Evolutionary conservation across 228 moss, liverwort and hornwort genomes (phyloP), one percentile per base, ranked within the genome.

Genomic region (Sphagnum fallax): DNA sequence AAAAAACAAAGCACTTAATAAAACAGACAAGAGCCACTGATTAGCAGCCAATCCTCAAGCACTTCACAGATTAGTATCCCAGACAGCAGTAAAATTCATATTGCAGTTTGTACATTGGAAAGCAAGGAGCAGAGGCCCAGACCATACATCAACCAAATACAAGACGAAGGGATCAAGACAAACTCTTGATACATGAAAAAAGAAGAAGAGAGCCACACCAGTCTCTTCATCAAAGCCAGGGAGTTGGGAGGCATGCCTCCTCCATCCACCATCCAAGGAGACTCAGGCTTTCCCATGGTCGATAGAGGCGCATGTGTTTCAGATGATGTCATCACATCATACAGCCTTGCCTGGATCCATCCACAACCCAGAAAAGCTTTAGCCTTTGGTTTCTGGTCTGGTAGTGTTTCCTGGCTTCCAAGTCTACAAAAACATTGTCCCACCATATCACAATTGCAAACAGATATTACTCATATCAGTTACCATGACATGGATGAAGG

Each of bases 181-280:
- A 32, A 32, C 32, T 32, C 32, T 32, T 32, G 32, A 32, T 32
- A 32, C 32, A 32, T 32, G 32, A 3, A 32, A 32, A 32, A 32
- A 32, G n/a, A 32, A 32, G 2, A 32, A 3, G 32, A 32, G 32
- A 32, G 32, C 32, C 32, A 66, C 68, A 98, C 98, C 82, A 98
- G 81, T 76, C 84, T 88, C 80, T 83, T 84, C 67, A 98, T 92
- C 67, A 98, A 74, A 67, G 72, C 76, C 78, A 90, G 75, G 9
- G 94, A 91, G 52, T 92, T 89, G 32, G 82, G 79, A 69, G 98
- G 98, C 87, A 98, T 84, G 61, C 98, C 93, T 75, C 89, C 98
- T 57, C 86, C 98, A 71, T 98, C 94, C 49, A 84, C 86, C 94
- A 98, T 98, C 98, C 98, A 98, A 16, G 98, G 98, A 32, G 77